Evolutionary conservation across 2,329 filamentous ascomycete genomes (phyloP).

Genomic region (Pseudocercospora eumusae): DNA sequence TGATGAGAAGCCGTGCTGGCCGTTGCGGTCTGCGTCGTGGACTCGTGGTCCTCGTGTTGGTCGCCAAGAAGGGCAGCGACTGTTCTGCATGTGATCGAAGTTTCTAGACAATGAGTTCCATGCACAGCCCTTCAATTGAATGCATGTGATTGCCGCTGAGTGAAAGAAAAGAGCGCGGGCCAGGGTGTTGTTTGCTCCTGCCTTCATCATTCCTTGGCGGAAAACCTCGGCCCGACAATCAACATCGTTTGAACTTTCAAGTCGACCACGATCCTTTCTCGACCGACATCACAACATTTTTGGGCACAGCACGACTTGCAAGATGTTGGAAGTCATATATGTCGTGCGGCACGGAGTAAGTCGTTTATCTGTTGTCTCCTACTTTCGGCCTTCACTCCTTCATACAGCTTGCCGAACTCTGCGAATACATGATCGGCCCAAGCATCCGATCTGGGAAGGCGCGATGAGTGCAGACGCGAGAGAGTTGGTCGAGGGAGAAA

Average conservation of each 20-base stretch:
- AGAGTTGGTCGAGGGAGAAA: neutral
- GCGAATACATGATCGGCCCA: conserved; percentile 4
- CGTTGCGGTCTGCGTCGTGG: too few species aligned
- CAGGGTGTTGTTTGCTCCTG: neutral
- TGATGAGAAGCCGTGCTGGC: too few species aligned
- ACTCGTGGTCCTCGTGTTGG: neutral
- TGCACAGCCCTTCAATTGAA: neutral
- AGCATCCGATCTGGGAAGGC: neutral
- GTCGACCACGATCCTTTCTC: neutral
- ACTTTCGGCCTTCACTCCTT: conserved; percentile 1
- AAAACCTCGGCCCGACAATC: conserved; percentile 8
- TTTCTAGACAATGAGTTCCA: neutral
- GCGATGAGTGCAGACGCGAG: neutral
- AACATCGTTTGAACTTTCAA: neutral
- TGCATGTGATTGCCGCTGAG: neutral
- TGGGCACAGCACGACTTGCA: conserved; percentile 6
- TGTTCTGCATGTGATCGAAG: neutral
- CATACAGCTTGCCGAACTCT: neutral
- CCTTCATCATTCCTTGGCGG: neutral
- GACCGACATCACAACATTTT: neutral
- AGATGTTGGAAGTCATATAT: conserved; percentile 52
- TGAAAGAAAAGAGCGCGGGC: neutral
- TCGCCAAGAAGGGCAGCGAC: neutral
- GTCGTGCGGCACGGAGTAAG: conserved; percentile 55
- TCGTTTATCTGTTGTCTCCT: conserved; percentile 23